Evolutionary conservation across 2,329 filamentous ascomycete genomes (phyloP), one percentile per base, ranked within the genome.

Genomic region (Graphilbum sp.): DNA sequence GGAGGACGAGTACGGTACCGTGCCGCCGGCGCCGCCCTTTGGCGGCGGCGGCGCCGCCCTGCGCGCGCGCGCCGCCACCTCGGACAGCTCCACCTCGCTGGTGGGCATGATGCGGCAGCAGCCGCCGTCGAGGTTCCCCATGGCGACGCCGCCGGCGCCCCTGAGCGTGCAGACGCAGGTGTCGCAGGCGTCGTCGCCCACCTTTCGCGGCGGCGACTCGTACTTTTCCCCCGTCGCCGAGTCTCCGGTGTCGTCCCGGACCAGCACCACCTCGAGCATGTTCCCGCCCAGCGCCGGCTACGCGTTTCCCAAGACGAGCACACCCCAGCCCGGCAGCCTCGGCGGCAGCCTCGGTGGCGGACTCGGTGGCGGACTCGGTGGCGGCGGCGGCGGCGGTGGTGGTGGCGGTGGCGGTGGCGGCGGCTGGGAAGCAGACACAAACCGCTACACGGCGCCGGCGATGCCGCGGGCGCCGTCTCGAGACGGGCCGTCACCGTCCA

Each of bases 171-270:
- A 88, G 50, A 77, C 71, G 1, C 62, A 67, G 45, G 45, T 57
- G 35, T 45, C 46, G 9, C 45, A 51, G 16, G 49, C 64, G 36
- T 56, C 59, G 37, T 83, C 80, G 13, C 79, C 83, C 1, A 63
- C 66, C 20, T 64, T 72, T 17, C 67, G 72, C 37, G 65, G 63
- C 27, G 72, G 66, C n/a, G 84, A 86, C 41, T 95, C 87, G 4
- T 96, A 95, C 59, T 98, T 98, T 57, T 96, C 88, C 0, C 90
- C 90, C 0, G 70, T 79, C 2, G 71, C 69, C 25, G 87, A 95
- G 39, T 85, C 82, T 0, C 82, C 83, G 10, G 75, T 75, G 32
- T 84, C 79, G 13, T 79, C 79, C 19, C 70, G 83, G 36, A 79
- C 80, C 8, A 87, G 81, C 54, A 75, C 75, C 1, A 69, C 82